Percentiles rank a stretch among this genome's conserved stretches.
Conservation (phyloP, 257 asterid genomes). For the Avicennia marina region DNA sequence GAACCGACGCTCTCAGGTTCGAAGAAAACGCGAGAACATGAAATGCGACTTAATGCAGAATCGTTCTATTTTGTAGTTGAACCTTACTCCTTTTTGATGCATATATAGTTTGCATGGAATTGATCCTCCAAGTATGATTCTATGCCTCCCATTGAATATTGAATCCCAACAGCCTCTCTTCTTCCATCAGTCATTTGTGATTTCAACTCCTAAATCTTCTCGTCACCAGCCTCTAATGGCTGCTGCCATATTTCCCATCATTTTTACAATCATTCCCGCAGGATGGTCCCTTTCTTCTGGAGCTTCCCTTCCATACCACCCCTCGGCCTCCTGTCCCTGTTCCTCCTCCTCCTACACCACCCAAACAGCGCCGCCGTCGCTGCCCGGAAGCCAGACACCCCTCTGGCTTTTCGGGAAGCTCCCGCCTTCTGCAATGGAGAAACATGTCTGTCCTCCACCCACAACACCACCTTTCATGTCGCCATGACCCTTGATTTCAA, state of each 20-base stretch:
- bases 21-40: too few relatives aligned
- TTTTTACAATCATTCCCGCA: constrained; percentile 34
- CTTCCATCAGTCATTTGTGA: constrained; percentile 29
- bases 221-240: constrained; percentile 58
- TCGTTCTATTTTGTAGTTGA: too few relatives aligned
- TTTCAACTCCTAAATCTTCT: constrained; percentile 37
- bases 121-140: constrained; percentile 34
- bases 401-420: constrained; percentile 77
- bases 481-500: constrained; percentile 75
- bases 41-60: too few relatives aligned
- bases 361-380: constrained; percentile 15
- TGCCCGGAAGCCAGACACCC: constrained; percentile 2
- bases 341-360: constrained; percentile 30
- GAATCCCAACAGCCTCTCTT: constrained; percentile 32
- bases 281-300: constrained; percentile 61
- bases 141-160: constrained; percentile 35
- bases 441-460: constrained; percentile 18
- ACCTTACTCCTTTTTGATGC: too few relatives aligned
- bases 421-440: constrained; percentile 61
- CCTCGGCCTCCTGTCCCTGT: constrained; percentile 61
- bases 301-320: constrained; percentile 27
- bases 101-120: too few relatives aligned
- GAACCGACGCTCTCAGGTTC: too few relatives aligned
- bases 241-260: constrained; percentile 29
- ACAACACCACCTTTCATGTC: constrained; percentile 35